Evolutionary conservation across 257 asterid genomes (phyloP).

Genomic region (Solanum ossicruentum): DNA sequence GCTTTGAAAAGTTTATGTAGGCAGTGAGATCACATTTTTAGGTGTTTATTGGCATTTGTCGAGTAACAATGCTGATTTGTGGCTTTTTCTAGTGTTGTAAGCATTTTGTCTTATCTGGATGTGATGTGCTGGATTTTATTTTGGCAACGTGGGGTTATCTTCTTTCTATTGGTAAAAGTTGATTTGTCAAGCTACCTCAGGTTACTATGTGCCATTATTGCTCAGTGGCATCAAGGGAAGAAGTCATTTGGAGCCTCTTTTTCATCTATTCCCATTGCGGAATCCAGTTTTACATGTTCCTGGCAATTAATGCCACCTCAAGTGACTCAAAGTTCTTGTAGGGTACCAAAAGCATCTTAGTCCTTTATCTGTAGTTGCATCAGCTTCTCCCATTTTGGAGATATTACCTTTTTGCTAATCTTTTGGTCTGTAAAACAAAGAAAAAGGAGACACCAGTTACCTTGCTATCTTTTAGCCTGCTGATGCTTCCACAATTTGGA

Average conservation of each 20-base stretch:
- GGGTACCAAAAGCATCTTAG: background rate
- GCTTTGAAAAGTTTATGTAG: background rate
- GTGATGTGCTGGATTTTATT: background rate
- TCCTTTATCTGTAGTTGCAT: background rate
- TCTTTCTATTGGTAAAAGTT: background rate
- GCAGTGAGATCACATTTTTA: background rate
- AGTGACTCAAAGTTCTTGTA: background rate
- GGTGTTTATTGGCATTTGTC: background rate
- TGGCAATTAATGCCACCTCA: background rate
- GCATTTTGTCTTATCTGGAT: background rate
- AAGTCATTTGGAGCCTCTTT: background rate
- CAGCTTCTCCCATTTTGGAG: background rate
- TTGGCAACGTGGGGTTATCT: background rate
- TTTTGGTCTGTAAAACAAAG: background rate
- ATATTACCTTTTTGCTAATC: background rate
- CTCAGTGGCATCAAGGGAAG: background rate
- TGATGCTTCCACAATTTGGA: background rate
- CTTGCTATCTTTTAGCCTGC: background rate
- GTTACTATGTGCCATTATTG: background rate
- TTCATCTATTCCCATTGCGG: background rate
- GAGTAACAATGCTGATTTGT: background rate
- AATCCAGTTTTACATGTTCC: background rate
- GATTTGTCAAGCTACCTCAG: background rate
- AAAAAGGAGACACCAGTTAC: background rate
- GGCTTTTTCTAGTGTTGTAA: background rate